Base-by-base conservation (phyloP, 768 basidiomycete genomes). In the Boletus pseudo-olivaceus region DNA sequence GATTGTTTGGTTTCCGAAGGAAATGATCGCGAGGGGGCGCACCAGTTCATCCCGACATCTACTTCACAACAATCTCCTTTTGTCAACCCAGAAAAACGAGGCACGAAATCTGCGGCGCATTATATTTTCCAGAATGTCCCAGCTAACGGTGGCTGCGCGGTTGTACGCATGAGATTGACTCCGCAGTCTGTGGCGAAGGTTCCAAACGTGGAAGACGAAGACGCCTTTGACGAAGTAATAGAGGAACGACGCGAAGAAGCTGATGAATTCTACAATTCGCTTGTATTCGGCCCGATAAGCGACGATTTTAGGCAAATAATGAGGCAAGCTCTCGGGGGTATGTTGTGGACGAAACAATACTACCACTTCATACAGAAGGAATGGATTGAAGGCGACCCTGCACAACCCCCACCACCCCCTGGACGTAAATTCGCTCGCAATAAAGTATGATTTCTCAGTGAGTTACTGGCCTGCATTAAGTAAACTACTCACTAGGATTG, bases 311-410 rank as follows among this genome's bases (percentile, higher is more conserved):
- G 85, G 68, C 95, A 96, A 70, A 89, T 99, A 61, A 97, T 92
- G 92, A 79, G 97, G 57, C 97, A 98, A 73, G 97, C 95, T 20
- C 74, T 99, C 46, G 85, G 85, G 20, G 97, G 97, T 11, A 98
- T 99, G 97, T 74, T 99, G 49, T 98, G 97, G 96, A 93, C 91
- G 43, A 99, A 98, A 75, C 97, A 98, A 66, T 92, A 85, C 71
- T 99, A 98, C 75, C 81, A 90, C 68, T 98, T 98, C 72, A 85
- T 98, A 55, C 95, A 98, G 71, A 89, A 90, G 65, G 90, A 96
- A 56, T 99, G 97, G 97, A 79, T 96, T 47, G 85, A 92, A 55
- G 97, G 97, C 30, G 97, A 99, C 74, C 87, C 93, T 4, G 88
- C 89, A 11, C 97, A 99, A 70, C 96, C 95, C 9, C 82, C 93